phyloP scores from a whole-genome alignment of 1,284 basidiomycete species.

The Irpex sp. region DNA sequence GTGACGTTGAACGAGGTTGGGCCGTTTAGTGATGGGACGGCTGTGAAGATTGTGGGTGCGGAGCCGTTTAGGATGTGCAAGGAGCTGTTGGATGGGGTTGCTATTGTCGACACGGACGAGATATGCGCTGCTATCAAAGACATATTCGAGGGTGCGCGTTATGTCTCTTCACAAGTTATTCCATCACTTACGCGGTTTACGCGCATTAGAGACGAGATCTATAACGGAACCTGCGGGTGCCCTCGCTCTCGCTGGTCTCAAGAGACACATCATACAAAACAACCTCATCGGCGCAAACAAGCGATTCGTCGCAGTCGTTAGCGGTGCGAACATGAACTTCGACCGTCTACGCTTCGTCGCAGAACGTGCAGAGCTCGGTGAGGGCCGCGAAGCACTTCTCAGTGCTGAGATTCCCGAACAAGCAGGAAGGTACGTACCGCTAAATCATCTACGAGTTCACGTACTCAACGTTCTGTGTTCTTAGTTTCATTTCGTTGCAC shows the following conservation, averaged over 20 bases:
- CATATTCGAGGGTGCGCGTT: slow-evolving; percentile 84
- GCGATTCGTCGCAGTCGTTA: slow-evolving; percentile 88
- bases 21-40: slow-evolving; percentile 98
- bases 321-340: slow-evolving; percentile 99
- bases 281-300: slow-evolving; percentile 80
- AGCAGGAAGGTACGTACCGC: slow-evolving; percentile 68
- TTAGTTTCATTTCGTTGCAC: slow-evolving; percentile 87
- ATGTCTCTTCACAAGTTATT: no score
- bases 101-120: slow-evolving; percentile 92
- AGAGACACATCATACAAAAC: slow-evolving; percentile 83
- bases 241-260: slow-evolving; percentile 88
- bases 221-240: slow-evolving; percentile 98
- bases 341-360: slow-evolving; percentile 94
- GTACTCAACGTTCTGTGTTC: not conserved
- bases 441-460: no score
- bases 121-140: slow-evolving; percentile 99
- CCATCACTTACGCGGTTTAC: no score
- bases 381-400: slow-evolving; percentile 90
- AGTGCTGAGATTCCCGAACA: slow-evolving; percentile 92
- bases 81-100: slow-evolving; percentile 80
- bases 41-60: slow-evolving; percentile 94
- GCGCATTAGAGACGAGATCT: slow-evolving; percentile 72
- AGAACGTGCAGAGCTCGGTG: slow-evolving; percentile 96
- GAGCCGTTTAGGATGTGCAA: slow-evolving; percentile 94
- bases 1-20: slow-evolving; percentile 90